Conservation (phyloP, 768 basidiomycete genomes). For the Suillus lakei region DNA sequence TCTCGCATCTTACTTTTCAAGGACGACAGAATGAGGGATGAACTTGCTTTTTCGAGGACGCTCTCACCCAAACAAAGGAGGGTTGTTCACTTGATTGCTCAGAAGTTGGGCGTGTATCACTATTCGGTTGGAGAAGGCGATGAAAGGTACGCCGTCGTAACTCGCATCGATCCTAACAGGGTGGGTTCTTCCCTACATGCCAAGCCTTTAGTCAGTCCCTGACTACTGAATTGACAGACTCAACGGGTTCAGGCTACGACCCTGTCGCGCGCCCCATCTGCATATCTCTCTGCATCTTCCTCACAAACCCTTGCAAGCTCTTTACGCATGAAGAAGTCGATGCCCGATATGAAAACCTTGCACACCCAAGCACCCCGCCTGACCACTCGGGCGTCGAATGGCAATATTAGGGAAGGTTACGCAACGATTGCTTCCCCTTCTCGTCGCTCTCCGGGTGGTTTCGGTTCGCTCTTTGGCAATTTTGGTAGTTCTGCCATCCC, state of each 20-base stretch:
- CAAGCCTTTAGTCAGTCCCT: slow-evolving; percentile 12
- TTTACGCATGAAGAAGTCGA: slow-evolving; percentile 94
- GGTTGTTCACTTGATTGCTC: slow-evolving; percentile 94
- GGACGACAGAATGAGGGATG: slow-evolving; percentile 96
- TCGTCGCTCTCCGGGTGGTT: slow-evolving; percentile 73
- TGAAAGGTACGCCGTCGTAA: slow-evolving; percentile 92
- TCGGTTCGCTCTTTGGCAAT: slow-evolving; percentile 68
- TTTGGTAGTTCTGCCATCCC: slow-evolving; percentile 57
- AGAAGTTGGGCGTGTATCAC: slow-evolving; percentile 95
- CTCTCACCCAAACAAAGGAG: slow-evolving; percentile 85
- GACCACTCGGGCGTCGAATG: slow-evolving; percentile 81
- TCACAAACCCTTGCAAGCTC: slow-evolving; percentile 48
- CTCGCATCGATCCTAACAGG: slow-evolving; percentile 83
- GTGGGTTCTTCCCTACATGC: slow-evolving; percentile 46
- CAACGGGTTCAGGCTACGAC: slow-evolving; percentile 56
- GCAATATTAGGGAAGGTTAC: slow-evolving; percentile 86
- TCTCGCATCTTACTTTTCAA: slow-evolving; percentile 96
- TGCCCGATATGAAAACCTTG: slow-evolving; percentile 95
- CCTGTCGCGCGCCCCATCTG: slow-evolving; percentile 80
- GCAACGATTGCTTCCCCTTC: slow-evolving; percentile 86
- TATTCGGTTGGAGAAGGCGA: slow-evolving; percentile 93
- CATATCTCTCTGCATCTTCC: slow-evolving; percentile 68
- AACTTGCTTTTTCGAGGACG: slow-evolving; percentile 93
- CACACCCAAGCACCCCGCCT: slow-evolving; percentile 82
- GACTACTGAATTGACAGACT: slow-evolving; percentile 14